These are phyloP conservation scores for Beauveria asiatica DNA, from an alignment of 2,329 filamentous ascomycete genomes.

Conservation along the genomic window DNA sequence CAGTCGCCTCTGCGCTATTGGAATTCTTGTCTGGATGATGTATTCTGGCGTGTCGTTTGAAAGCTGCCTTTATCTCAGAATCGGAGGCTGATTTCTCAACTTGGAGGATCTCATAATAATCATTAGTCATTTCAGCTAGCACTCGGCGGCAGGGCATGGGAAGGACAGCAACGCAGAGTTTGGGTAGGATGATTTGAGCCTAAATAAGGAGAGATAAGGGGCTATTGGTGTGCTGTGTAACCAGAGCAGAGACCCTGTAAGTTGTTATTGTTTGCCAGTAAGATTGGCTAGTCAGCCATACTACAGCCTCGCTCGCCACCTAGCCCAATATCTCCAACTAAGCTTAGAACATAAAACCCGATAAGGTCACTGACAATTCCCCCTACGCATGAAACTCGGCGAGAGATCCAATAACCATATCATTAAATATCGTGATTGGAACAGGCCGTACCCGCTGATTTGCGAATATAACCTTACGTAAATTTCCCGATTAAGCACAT, in stretches of 20 bases:
- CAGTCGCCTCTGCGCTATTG: neutral
- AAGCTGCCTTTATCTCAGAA: neutral
- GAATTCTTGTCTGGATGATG: neutral
- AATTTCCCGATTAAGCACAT: too few species aligned
- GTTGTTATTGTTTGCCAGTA: too few species aligned
- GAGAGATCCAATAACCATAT: too few species aligned
- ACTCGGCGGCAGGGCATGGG: neutral
- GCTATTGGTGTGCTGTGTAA: neutral
- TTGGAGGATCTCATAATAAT: neutral
- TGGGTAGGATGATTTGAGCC: neutral
- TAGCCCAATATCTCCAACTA: too few species aligned
- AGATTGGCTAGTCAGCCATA: too few species aligned
- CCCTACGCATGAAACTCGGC: too few species aligned
- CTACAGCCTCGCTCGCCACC: too few species aligned
- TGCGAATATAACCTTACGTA: too few species aligned
- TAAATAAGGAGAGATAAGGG: neutral
- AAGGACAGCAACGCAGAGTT: neutral
- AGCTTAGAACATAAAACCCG: too few species aligned
- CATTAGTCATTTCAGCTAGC: neutral
- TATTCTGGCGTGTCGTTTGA: neutral
- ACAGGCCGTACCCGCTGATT: too few species aligned
- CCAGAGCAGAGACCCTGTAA: neutral
- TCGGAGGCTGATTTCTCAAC: neutral
- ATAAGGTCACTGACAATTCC: too few species aligned
- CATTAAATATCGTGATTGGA: too few species aligned